Evolutionary conservation across 805 yeast species (phyloP), one percentile per base, ranked within the genome.

Genomic region (Suhomyces sp.): DNA sequence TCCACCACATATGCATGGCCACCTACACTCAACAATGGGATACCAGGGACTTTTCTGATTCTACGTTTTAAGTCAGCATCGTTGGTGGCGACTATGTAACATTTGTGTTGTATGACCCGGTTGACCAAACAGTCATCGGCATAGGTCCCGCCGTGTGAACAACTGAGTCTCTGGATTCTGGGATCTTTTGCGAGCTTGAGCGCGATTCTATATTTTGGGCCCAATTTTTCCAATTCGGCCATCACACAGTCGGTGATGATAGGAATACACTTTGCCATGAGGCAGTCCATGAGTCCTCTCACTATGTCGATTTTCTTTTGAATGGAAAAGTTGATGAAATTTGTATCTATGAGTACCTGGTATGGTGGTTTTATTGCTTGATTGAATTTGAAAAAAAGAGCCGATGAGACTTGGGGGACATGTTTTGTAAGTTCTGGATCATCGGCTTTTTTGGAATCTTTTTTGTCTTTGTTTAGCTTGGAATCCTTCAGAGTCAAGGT

Each of bases 121-220:
- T 87, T 85, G 15, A 94, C 98, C 7, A 94, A 67, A 69, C 99
- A 94, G 71, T 94, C 99, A 83, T 94, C 99, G 25, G 99, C 99
- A 76, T 94, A 94, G 0, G 97, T 93, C 27, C 99, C 99, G 60
- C 87, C 88, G 65, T 94, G 99, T 9, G 93, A 77, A 64, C 99
- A 94, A 43, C 85, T 89, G 46, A 94, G 76, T 54, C 97, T 79
- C 60, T 89, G 81, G 35, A 94, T 86, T 62, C 98, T 78, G 43
- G 97, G 97, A 66, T 94, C 99, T 59, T 89, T 87, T 20, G 99
- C 99, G 63, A 94, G 75, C 53, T 87, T 84, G 58, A 94, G 77
- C 0, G 99, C 99, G 57, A 94, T 94, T 65, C 98, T 80, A 69
- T 88, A 94, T 66, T 86, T 89, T 25, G 96, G 97, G 0, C 99